Percentiles rank a stretch among this genome's conserved stretches.
Conservation (phyloP, 2,329 filamentous ascomycete species). For the Talaromyces sp. region DNA sequence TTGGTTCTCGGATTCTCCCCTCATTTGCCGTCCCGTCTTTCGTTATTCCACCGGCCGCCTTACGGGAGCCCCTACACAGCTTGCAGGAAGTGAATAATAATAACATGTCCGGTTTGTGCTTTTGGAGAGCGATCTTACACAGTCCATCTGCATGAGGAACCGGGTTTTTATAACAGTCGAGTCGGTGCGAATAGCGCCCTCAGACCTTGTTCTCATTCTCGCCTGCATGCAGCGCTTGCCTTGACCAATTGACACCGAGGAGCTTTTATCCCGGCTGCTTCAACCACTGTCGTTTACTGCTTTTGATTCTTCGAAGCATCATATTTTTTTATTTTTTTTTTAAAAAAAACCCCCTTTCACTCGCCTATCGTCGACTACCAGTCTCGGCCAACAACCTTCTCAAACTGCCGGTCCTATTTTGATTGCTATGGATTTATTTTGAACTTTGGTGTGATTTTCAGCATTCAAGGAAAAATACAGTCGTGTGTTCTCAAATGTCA, state of each 20-base stretch:
- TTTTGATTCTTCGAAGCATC: neutral
- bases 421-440: constrained; percentile 1
- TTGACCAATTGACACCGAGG: neutral
- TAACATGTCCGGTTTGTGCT: neutral
- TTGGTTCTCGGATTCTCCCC: neutral
- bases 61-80: neutral
- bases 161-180: neutral
- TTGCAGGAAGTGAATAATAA: neutral
- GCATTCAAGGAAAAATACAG: neutral
- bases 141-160: neutral
- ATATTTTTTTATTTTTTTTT: neutral
- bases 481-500: constrained; percentile 1
- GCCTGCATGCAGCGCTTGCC: neutral
- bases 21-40: neutral
- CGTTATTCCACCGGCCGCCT: neutral
- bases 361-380: neutral
- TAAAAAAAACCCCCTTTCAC: too few relatives aligned
- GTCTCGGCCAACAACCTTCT: neutral
- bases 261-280: neutral
- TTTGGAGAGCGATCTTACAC: neutral
- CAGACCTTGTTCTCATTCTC: neutral
- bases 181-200: neutral
- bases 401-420: neutral
- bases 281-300: constrained; percentile 1
- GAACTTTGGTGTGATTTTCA: neutral